phyloP scores from a whole-genome alignment of 495 filamentous ascomycete species.

The Penicillium tannophilum region DNA sequence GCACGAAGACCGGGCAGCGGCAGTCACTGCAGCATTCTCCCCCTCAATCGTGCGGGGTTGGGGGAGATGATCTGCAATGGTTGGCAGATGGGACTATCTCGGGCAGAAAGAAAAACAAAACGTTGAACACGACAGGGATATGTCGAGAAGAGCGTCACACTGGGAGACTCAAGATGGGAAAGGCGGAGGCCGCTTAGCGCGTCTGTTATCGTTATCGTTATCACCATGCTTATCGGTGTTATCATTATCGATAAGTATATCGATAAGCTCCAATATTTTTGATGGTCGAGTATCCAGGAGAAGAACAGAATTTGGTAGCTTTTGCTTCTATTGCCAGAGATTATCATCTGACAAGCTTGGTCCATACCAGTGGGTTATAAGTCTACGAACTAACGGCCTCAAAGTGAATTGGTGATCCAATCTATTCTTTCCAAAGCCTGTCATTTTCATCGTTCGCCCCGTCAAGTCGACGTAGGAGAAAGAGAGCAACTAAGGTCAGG shows the following conservation, averaged over 20 bases:
- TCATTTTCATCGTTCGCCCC: no score
- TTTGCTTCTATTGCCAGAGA: no score
- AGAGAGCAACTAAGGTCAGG: no score
- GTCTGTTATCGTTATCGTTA: slow-evolving; percentile 16
- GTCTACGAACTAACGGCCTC: no score
- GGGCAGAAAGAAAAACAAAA: background rate
- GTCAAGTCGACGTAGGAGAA: no score
- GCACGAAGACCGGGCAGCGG: slow-evolving; percentile 19
- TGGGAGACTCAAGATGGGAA: slow-evolving; percentile 8
- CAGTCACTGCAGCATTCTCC: slow-evolving; percentile 12
- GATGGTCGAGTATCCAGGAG: no score
- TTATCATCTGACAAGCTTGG: no score
- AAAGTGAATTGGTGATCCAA: no score
- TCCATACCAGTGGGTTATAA: no score
- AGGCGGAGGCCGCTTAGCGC: slow-evolving; percentile 13
- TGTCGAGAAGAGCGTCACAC: slow-evolving; percentile 4
- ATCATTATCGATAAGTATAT: background rate
- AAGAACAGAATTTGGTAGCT: no score
- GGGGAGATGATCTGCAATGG: background rate
- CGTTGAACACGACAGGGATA: background rate
- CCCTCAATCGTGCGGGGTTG: slow-evolving; percentile 4
- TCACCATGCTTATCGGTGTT: background rate
- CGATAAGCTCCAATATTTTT: background rate
- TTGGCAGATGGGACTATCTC: background rate
- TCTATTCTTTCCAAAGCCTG: no score